phyloP scores from a whole-genome alignment of 768 basidiomycete species.

The Rhizopogon rudus region DNA sequence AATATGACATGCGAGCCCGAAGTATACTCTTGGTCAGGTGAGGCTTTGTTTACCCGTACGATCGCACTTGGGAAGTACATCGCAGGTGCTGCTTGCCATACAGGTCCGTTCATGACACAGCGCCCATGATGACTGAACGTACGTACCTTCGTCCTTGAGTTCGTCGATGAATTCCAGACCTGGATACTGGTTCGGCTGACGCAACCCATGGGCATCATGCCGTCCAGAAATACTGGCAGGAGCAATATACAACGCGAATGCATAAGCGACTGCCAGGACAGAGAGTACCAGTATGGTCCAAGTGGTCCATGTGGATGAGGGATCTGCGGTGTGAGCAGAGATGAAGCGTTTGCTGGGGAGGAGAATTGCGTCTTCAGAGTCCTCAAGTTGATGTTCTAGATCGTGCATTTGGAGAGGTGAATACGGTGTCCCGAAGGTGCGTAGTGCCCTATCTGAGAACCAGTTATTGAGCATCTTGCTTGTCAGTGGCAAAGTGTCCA shows the following conservation, averaged over 20 bases:
- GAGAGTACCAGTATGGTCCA: not conserved
- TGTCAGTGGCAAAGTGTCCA: not conserved
- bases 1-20: not conserved
- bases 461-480: not conserved
- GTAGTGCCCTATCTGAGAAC: not conserved
- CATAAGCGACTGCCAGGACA: not conserved
- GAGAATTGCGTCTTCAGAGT: not conserved
- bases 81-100: not conserved
- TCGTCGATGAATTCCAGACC: not conserved
- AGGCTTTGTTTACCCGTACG: slow-evolving; percentile 1
- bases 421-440: not conserved
- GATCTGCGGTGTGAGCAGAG: not conserved
- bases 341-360: not conserved
- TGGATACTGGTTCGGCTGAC: not conserved
- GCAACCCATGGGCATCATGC: not conserved
- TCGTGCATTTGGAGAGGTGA: not conserved
- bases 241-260: not conserved
- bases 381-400: not conserved
- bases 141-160: not conserved
- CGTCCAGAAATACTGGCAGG: not conserved
- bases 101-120: too few species aligned
- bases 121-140: not conserved
- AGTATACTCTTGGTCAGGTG: not conserved
- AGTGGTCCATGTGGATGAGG: not conserved
- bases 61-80: not conserved